Evolutionary conservation across 2,329 filamentous ascomycete genomes (phyloP).

Genomic region (Sarocladiaceae sp.): DNA sequence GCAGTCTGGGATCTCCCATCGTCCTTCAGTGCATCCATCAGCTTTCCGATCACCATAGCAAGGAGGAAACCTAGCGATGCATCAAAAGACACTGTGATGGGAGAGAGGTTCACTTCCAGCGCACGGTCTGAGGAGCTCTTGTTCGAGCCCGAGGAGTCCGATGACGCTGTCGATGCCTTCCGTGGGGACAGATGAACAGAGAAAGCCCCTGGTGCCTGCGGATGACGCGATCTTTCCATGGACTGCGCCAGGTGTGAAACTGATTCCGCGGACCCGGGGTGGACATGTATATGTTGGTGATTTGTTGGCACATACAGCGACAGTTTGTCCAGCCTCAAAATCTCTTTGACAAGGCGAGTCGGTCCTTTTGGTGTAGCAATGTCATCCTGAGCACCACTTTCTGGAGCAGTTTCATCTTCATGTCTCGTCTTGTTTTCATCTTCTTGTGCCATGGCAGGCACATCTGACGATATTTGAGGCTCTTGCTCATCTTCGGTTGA

Average conservation of each 20-base stretch:
- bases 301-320: constrained; percentile 49
- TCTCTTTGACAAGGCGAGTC: constrained; percentile 49
- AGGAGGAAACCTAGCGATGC: constrained; percentile 50
- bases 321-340: constrained; percentile 42
- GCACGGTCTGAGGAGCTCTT: constrained; percentile 14
- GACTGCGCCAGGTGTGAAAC: constrained; percentile 22
- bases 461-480: too few relatives aligned
- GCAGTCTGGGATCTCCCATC: not conserved
- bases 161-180: not conserved
- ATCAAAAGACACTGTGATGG: constrained; percentile 48
- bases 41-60: constrained; percentile 41
- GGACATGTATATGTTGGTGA: constrained; percentile 36
- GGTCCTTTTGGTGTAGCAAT: constrained; percentile 44
- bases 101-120: constrained; percentile 46
- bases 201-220: constrained; percentile 55
- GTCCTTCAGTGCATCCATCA: constrained; percentile 38
- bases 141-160: constrained; percentile 8
- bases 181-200: constrained; percentile 35
- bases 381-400: constrained; percentile 29
- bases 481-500: constrained; percentile 6
- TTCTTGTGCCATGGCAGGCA: constrained; percentile 10
- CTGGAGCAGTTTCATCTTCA: not conserved
- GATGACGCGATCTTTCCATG: constrained; percentile 34
- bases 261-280: constrained; percentile 22
- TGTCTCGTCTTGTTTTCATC: not conserved